phyloP scores from a whole-genome alignment of 352 stramenopile genomes.

The Pelagophyceae sp. region DNA sequence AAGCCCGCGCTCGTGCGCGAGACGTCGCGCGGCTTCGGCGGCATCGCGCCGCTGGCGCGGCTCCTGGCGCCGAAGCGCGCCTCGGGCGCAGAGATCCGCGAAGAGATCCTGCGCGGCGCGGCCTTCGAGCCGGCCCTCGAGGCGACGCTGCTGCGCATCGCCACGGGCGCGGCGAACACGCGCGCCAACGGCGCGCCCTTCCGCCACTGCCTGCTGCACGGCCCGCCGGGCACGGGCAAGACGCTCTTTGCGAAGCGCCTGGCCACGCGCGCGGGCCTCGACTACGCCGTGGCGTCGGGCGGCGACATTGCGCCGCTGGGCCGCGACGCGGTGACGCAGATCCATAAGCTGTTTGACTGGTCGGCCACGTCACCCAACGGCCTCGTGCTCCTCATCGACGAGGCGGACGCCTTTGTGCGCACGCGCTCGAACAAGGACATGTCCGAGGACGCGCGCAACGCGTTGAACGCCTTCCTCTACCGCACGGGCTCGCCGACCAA shows the following conservation, averaged over 20 bases:
- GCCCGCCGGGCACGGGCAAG: constrained; percentile 88
- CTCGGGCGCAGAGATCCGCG: constrained; percentile 23
- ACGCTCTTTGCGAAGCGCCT: constrained; percentile 90
- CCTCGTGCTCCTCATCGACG: constrained; percentile 91
- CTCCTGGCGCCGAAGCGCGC: constrained; percentile 56
- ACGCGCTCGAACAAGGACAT: constrained; percentile 58
- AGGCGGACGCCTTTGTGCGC: constrained; percentile 90
- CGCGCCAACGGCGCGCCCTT: constrained; percentile 86
- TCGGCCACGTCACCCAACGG: constrained; percentile 70
- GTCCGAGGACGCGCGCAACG: constrained; percentile 74
- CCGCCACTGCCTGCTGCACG: constrained; percentile 88
- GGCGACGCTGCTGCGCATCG: constrained; percentile 60
- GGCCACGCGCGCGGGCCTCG: constrained; percentile 77
- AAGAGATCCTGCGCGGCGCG: constrained; percentile 56
- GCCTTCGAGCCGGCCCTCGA: constrained; percentile 60
- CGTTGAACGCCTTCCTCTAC: constrained; percentile 91
- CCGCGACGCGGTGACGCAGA: constrained; percentile 85
- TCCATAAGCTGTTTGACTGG: constrained; percentile 93
- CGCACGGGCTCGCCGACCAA: constrained; percentile 79
- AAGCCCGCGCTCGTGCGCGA: constrained; percentile 73
- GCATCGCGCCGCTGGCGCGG: constrained; percentile 62
- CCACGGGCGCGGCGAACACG: constrained; percentile 67
- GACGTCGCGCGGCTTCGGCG: constrained; percentile 60
- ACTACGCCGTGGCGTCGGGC: constrained; percentile 91
- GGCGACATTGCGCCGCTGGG: constrained; percentile 88